These are phyloP conservation scores for Pestalotiopsis sp. DNA, from an alignment of 2,329 filamentous ascomycete species.

Conservation along the genomic window DNA sequence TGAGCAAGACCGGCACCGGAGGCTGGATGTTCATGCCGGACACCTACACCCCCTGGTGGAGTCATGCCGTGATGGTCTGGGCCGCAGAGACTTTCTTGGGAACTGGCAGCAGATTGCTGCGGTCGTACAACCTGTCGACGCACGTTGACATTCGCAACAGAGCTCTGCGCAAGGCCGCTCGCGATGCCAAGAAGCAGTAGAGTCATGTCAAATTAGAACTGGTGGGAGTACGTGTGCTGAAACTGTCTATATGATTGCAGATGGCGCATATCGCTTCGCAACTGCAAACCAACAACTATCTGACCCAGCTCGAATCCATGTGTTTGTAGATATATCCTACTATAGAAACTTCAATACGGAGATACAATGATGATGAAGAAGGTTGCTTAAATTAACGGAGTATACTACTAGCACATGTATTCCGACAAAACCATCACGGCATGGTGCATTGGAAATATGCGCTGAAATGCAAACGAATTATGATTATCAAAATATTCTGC, in stretches of 20 bases:
- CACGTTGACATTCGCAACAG: slow-evolving; percentile 81
- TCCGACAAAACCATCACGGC: too few species aligned
- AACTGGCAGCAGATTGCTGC: slow-evolving; percentile 47
- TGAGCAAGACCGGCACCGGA: slow-evolving; percentile 81
- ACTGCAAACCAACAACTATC: too few species aligned
- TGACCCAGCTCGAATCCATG: too few species aligned
- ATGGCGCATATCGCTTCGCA: too few species aligned
- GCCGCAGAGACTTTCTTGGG: slow-evolving; percentile 65
- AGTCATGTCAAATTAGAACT: neutral
- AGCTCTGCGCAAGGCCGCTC: slow-evolving; percentile 81
- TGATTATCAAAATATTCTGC: too few species aligned
- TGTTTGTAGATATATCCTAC: too few species aligned
- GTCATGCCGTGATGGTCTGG: slow-evolving; percentile 87
- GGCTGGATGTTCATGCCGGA: slow-evolving; percentile 78
- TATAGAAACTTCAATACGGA: too few species aligned
- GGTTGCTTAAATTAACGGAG: too few species aligned
- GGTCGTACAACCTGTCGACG: slow-evolving; percentile 64
- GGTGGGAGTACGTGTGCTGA: neutral
- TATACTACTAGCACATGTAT: too few species aligned
- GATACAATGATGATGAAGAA: too few species aligned
- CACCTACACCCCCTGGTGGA: slow-evolving; percentile 93
- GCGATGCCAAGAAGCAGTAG: slow-evolving; percentile 71
- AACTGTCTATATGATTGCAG: neutral
- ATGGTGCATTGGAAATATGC: too few species aligned
- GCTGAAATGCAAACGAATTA: too few species aligned